Percentiles rank a stretch among this genome's conserved stretches.
These are phyloP conservation scores for Macadamia integrifolia DNA, from an alignment of 164 flowering plant genomes.

Conservation along the genomic window DNA sequence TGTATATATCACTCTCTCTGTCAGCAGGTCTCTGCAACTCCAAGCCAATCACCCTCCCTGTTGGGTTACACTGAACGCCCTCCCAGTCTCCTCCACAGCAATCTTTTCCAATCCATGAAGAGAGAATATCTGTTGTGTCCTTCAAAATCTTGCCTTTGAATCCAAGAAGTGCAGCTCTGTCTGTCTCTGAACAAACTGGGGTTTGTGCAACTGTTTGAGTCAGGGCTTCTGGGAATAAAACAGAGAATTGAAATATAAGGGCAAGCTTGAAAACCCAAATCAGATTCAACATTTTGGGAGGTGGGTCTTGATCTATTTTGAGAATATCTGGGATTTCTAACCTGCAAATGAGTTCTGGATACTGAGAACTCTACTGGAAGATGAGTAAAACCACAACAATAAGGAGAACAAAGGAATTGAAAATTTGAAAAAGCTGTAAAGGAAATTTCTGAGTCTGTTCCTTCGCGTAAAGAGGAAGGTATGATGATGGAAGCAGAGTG, in stretches of 20 bases:
- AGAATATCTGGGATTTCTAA: constrained; percentile 6
- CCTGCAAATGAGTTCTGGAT: constrained; percentile 11
- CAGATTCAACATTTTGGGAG: constrained; percentile 41
- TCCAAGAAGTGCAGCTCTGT: constrained; percentile 62
- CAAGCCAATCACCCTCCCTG: constrained; percentile 61
- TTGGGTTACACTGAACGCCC: constrained; percentile 65
- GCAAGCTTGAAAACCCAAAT: constrained; percentile 37
- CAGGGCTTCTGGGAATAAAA: constrained; percentile 13
- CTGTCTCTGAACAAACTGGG: constrained; percentile 46
- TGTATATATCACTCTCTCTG: constrained; percentile 33
- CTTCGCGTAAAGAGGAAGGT: constrained; percentile 57
- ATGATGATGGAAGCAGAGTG: constrained; percentile 40
- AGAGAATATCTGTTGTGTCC: constrained; percentile 67
- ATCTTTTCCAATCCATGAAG: constrained; percentile 72
- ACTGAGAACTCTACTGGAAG: not conserved
- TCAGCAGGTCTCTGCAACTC: constrained; percentile 46
- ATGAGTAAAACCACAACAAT: not conserved
- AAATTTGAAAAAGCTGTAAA: constrained; percentile 5
- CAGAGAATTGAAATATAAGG: constrained; percentile 23
- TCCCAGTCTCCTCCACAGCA: constrained; percentile 96
- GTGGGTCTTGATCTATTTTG: constrained; percentile 29
- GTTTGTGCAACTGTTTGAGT: constrained; percentile 24
- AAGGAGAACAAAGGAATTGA: constrained; percentile 10
- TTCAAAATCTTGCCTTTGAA: constrained; percentile 57
- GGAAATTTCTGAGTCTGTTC: constrained; percentile 10